A percentile compares a stretch with the other conserved stretches of the same genome.
Evolutionary conservation across 2,329 filamentous ascomycete species (phyloP).

Genomic region (Aspergillus ochraceoroseus): DNA sequence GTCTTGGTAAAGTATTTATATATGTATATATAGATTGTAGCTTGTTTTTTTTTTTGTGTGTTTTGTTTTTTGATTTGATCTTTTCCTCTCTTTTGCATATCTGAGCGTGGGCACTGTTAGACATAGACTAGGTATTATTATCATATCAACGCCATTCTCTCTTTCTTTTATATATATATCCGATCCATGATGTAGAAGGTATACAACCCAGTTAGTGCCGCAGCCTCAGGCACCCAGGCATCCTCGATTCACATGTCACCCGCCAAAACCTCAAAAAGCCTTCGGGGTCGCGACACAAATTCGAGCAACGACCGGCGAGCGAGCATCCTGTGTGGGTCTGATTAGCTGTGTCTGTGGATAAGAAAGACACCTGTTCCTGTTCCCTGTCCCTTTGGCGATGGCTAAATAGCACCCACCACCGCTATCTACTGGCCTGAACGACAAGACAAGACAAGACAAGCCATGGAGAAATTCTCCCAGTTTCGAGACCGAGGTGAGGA

Average conservation of each 20-base stretch:
- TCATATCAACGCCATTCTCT: too few species aligned
- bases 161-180: background rate
- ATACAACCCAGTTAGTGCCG: too few species aligned
- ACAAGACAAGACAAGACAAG: background rate
- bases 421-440: constrained; percentile 1
- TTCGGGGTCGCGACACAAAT: too few species aligned
- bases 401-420: constrained; percentile 3
- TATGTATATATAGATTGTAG: background rate
- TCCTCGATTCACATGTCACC: constrained; percentile 9
- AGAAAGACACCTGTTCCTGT: background rate
- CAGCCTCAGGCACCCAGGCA: constrained; percentile 10
- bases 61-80: background rate
- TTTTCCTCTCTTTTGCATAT: too few species aligned
- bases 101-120: too few species aligned
- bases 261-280: background rate
- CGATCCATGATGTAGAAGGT: background rate
- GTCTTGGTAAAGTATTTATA: background rate
- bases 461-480: constrained; percentile 92
- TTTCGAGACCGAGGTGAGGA: constrained; percentile 82
- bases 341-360: too few species aligned
- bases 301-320: too few species aligned
- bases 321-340: too few species aligned
- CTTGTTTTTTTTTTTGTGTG: constrained; percentile 2
- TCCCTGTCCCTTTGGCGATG: constrained; percentile 4
- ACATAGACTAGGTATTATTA: too few species aligned